Conservation (phyloP, 805 yeast genomes). For the Candida railenensis region DNA sequence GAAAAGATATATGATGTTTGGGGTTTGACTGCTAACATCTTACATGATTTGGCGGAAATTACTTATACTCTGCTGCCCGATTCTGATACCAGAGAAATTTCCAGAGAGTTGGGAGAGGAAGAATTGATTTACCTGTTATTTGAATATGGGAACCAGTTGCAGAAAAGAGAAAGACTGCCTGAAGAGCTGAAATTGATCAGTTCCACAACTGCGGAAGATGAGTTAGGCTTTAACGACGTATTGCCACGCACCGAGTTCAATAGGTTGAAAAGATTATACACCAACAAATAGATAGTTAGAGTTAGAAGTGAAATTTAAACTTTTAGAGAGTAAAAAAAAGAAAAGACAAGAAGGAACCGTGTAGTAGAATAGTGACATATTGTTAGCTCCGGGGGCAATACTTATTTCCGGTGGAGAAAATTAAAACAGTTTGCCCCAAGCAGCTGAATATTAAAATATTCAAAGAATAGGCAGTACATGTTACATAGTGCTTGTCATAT, state of each 20-base stretch:
- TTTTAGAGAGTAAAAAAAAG: background rate
- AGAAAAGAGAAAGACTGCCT: conserved; percentile 41
- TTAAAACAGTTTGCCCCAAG: background rate
- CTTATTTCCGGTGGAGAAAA: background rate
- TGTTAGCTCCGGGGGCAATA: background rate
- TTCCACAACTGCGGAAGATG: conserved; percentile 22
- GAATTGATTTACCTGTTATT: conserved; percentile 59
- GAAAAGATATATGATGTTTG: conserved; percentile 66
- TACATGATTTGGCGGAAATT: conserved; percentile 67
- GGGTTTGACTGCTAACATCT: conserved; percentile 80
- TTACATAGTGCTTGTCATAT: too few relatives aligned
- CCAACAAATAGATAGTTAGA: background rate
- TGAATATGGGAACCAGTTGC: conserved; percentile 56
- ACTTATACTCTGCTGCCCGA: conserved; percentile 28
- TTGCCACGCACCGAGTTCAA: conserved; percentile 44
- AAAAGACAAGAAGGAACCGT: background rate
- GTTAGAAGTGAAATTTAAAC: background rate
- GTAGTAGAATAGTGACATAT: background rate
- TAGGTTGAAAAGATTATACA: conserved; percentile 42
- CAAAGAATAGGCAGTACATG: too few relatives aligned
- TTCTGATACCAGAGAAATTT: conserved; percentile 10
- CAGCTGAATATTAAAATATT: background rate
- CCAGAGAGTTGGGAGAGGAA: conserved; percentile 55
- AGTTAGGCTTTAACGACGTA: conserved; percentile 44
- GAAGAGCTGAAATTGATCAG: conserved; percentile 56